Percentiles rank a stretch among this genome's conserved stretches.
Conservation (phyloP, 768 basidiomycete species). For the Serendipita sp. region DNA sequence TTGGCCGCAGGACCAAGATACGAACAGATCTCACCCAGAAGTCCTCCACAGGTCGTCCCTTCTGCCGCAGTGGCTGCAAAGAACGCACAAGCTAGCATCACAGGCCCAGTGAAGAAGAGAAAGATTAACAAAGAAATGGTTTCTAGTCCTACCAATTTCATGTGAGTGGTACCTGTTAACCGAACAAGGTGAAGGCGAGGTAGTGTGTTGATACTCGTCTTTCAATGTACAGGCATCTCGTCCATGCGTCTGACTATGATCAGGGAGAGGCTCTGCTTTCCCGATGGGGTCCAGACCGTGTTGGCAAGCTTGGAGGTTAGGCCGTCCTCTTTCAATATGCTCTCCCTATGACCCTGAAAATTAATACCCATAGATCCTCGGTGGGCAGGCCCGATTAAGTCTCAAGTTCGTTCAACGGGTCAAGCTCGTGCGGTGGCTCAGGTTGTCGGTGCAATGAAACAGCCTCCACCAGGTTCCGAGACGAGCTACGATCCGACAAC, state of each 20-base stretch:
- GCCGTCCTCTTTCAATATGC: conserved; percentile 12
- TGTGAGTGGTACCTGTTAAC: conserved; percentile 36
- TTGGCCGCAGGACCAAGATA: conserved; percentile 50
- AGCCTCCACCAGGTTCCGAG: conserved; percentile 25
- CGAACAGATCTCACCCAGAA: conserved; percentile 31
- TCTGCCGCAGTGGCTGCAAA: conserved; percentile 19
- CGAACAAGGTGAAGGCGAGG: background rate
- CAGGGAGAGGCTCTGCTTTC: conserved; percentile 74
- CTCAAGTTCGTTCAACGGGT: conserved; percentile 45
- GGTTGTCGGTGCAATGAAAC: conserved; percentile 50
- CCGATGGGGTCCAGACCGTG: conserved; percentile 76
- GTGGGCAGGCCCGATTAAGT: conserved; percentile 82
- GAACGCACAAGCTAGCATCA: conserved; percentile 17
- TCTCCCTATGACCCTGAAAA: conserved; percentile 8
- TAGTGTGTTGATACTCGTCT: background rate
- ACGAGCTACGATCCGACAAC: conserved; percentile 21
- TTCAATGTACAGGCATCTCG: conserved; percentile 46
- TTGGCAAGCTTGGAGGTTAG: conserved; percentile 78
- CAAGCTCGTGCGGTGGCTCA: conserved; percentile 62
- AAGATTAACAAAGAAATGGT: conserved; percentile 82
- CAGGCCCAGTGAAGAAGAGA: conserved; percentile 34
- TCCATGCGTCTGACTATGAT: conserved; percentile 82
- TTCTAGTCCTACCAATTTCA: conserved; percentile 62
- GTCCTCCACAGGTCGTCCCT: conserved; percentile 13
- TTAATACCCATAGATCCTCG: conserved; percentile 44